phyloP scores from a whole-genome alignment of 2,329 filamentous ascomycete genomes.

The Ophiognomonia clavigignenti-juglandacearum region DNA sequence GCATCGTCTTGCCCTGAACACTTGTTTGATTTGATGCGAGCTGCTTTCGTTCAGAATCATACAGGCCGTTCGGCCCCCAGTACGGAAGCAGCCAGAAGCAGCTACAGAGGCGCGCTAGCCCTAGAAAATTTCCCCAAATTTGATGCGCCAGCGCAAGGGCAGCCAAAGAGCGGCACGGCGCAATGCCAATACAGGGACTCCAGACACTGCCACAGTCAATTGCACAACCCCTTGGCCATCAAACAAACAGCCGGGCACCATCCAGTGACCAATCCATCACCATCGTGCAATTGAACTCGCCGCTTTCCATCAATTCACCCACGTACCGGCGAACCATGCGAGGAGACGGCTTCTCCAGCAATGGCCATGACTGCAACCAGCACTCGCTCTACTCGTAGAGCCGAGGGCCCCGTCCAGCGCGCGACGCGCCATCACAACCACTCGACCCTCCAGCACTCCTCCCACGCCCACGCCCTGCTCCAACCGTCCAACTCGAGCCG shows the following conservation, averaged over 20 bases:
- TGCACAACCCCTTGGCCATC: too few species aligned
- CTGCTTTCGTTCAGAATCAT: too few species aligned
- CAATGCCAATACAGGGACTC: too few species aligned
- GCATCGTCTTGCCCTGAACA: too few species aligned
- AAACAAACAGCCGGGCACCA: slow-evolving; percentile 1
- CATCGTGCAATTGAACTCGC: slow-evolving; percentile 11
- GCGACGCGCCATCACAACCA: slow-evolving; percentile 13
- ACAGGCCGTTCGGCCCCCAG: too few species aligned
- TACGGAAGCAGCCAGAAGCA: too few species aligned
- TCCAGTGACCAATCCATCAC: slow-evolving; percentile 9
- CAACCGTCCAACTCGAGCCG: slow-evolving; percentile 15
- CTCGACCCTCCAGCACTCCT: slow-evolving; percentile 9
- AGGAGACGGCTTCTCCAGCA: slow-evolving; percentile 11
- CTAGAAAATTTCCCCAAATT: too few species aligned
- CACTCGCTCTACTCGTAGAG: slow-evolving; percentile 18
- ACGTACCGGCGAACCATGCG: slow-evolving; percentile 12
- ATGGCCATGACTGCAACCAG: slow-evolving; percentile 19
- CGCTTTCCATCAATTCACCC: slow-evolving; percentile 5
- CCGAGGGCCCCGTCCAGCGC: slow-evolving; percentile 16
- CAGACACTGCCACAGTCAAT: too few species aligned
- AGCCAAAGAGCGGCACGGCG: too few species aligned
- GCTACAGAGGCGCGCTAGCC: too few species aligned
- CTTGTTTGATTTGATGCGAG: too few species aligned
- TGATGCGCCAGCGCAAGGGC: too few species aligned
- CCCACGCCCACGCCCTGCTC: slow-evolving; percentile 8